A percentile compares a stretch with the other conserved stretches of the same genome.
Conservation (phyloP, 139 green algal genomes). For the Mychonastes homosphaera region DNA sequence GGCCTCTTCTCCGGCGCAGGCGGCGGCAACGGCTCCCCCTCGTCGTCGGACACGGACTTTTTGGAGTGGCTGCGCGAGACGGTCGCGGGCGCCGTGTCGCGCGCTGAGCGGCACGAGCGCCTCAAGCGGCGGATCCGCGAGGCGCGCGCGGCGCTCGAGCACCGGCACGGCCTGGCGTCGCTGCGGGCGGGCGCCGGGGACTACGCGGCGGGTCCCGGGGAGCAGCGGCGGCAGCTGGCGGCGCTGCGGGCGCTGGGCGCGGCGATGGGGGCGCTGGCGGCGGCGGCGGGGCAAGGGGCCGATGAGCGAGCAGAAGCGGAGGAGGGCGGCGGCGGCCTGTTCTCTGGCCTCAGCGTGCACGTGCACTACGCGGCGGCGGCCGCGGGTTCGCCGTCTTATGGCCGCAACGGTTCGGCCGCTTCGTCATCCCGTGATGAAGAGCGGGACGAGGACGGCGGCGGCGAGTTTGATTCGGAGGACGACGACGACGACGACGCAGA, state of each 20-base stretch:
- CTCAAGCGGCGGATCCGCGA: constrained; percentile 50
- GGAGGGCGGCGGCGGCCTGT: constrained; percentile 15
- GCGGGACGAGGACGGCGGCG: too few species aligned
- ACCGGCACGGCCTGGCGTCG: constrained; percentile 44
- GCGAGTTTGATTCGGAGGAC: too few species aligned
- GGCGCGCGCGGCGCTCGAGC: constrained; percentile 41
- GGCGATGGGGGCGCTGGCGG: constrained; percentile 18
- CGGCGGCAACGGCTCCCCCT: not conserved
- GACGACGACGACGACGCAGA: too few species aligned
- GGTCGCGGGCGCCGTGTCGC: constrained; percentile 54
- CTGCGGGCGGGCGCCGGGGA: constrained; percentile 45
- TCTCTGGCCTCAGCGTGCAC: constrained; percentile 44
- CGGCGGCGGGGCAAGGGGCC: constrained; percentile 16
- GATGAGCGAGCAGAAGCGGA: constrained; percentile 10
- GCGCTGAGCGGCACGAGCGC: constrained; percentile 59
- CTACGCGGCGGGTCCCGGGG: constrained; percentile 38
- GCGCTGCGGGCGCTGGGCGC: constrained; percentile 44
- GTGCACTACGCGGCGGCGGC: constrained; percentile 59
- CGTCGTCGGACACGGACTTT: constrained; percentile 43
- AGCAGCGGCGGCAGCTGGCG: constrained; percentile 60
- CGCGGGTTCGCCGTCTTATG: too few species aligned
- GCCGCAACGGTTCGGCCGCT: too few species aligned
- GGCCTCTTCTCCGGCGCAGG: constrained; percentile 6
- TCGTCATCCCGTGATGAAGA: too few species aligned
- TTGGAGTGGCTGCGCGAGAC: constrained; percentile 60